Conservation (phyloP, 257 asterid genomes). For the Osmanthus fragrans region DNA sequence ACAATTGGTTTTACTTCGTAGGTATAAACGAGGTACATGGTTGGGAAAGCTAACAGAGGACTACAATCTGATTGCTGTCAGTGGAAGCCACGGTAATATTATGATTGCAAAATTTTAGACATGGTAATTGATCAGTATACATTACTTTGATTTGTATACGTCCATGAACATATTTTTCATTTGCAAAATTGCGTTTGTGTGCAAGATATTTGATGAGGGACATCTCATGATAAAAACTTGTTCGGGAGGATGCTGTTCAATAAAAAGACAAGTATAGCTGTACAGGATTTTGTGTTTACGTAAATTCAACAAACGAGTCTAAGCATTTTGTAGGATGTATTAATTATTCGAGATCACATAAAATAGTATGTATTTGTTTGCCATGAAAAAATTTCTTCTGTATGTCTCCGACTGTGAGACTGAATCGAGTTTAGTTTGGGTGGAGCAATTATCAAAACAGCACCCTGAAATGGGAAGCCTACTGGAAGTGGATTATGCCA, state of each 20-base stretch:
- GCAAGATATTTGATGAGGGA: neutral
- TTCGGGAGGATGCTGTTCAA: neutral
- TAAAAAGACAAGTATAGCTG: neutral
- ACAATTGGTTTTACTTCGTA: slow-evolving; percentile 9
- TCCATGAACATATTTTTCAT: neutral
- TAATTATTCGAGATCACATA: neutral
- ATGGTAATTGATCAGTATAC: neutral
- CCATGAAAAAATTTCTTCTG: neutral
- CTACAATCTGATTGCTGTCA: slow-evolving; percentile 41
- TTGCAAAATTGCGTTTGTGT: too few species aligned
- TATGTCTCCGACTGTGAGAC: neutral
- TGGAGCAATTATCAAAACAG: neutral
- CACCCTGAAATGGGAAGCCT: neutral
- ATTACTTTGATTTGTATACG: neutral
- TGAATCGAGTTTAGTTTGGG: neutral
- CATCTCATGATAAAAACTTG: neutral
- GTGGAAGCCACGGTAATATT: slow-evolving; percentile 43
- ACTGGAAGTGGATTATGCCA: neutral
- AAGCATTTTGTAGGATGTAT: neutral
- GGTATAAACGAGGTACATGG: slow-evolving; percentile 41
- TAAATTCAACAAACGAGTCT: neutral
- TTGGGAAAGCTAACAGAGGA: slow-evolving; percentile 38
- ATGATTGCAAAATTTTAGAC: slow-evolving; percentile 4
- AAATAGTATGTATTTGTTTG: neutral
- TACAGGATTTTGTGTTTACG: neutral